Evolutionary conservation across 78 protist species (phyloP).

Genomic region (Salpingoeca rosetta): DNA sequence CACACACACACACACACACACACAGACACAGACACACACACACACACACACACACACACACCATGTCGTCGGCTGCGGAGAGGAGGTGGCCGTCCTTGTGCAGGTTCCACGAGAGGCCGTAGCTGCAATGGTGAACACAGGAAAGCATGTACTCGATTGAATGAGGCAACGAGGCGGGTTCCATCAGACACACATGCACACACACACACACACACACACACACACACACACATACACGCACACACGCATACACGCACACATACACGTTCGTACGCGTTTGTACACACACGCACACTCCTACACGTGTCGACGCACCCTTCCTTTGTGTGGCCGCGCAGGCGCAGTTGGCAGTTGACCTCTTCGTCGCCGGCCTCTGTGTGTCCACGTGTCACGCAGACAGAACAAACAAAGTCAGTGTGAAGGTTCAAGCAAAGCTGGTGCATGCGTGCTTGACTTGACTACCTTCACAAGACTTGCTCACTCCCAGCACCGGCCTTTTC

Average conservation of each 20-base stretch:
- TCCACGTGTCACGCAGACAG: too few species aligned
- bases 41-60: too few species aligned
- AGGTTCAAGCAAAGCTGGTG: too few species aligned
- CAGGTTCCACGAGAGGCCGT: constrained; percentile 88
- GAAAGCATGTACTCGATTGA: not conserved
- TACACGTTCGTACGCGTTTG: not conserved
- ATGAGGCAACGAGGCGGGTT: not conserved
- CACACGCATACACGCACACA: too few species aligned
- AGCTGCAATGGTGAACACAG: constrained; percentile 23
- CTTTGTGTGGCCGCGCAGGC: constrained; percentile 71
- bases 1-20: too few species aligned
- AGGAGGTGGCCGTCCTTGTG: constrained; percentile 50
- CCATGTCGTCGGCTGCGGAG: constrained; percentile 73
- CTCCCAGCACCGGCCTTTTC: too few species aligned
- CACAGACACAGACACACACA: too few species aligned
- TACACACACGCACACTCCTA: not conserved
- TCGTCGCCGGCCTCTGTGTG: constrained; percentile 22
- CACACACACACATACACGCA: too few species aligned
- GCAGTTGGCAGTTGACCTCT: constrained; percentile 51
- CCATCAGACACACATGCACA: not conserved
- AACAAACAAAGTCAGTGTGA: too few species aligned
- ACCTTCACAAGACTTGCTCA: too few species aligned
- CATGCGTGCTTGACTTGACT: too few species aligned
- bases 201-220: too few species aligned
- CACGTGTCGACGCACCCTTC: constrained; percentile 59